Evolutionary conservation across 768 basidiomycete species (phyloP).

Genomic region (Mycena galericulata): DNA sequence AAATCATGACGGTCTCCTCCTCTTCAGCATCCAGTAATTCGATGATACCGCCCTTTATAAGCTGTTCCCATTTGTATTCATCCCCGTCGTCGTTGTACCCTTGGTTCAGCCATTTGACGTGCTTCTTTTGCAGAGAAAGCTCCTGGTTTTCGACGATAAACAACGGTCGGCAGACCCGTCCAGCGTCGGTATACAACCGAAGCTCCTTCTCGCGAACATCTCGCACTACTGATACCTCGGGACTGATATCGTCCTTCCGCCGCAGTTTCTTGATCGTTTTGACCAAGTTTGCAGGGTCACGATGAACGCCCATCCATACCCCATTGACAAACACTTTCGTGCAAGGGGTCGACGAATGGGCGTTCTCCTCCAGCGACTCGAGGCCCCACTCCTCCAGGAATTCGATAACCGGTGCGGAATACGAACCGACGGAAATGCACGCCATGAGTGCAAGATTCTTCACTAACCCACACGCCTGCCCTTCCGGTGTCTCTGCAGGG

Average conservation of each 20-base stretch:
- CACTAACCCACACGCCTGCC: conserved; percentile 98
- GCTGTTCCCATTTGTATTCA: conserved; percentile 84
- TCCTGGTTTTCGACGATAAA: conserved; percentile 97
- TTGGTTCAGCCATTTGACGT: conserved; percentile 78
- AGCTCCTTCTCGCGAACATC: conserved; percentile 97
- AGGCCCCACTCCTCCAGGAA: conserved; percentile 99
- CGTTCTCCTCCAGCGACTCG: conserved; percentile 94
- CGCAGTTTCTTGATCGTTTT: conserved; percentile 93
- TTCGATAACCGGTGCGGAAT: conserved; percentile 95
- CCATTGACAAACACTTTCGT: conserved; percentile 99
- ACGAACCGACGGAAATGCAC: conserved; percentile 97
- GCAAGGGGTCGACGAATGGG: conserved; percentile 81
- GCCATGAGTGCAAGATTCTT: conserved; percentile 98
- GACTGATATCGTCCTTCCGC: conserved; percentile 93
- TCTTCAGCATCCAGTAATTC: conserved; percentile 98
- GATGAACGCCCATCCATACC: conserved; percentile 99
- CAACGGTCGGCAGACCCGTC: conserved; percentile 95
- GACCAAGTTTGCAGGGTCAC: conserved; percentile 92
- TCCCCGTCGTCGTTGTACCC: conserved; percentile 70
- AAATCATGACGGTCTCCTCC: conserved; percentile 99
- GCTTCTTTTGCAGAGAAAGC: conserved; percentile 84
- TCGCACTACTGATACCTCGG: conserved; percentile 96
- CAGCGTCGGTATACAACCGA: conserved; percentile 95
- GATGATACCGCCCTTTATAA: conserved; percentile 89
- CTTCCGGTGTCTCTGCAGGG: conserved; percentile 99